Base-by-base conservation (phyloP, 495 filamentous ascomycete species). In the Aspergillus avenaceus region DNA sequence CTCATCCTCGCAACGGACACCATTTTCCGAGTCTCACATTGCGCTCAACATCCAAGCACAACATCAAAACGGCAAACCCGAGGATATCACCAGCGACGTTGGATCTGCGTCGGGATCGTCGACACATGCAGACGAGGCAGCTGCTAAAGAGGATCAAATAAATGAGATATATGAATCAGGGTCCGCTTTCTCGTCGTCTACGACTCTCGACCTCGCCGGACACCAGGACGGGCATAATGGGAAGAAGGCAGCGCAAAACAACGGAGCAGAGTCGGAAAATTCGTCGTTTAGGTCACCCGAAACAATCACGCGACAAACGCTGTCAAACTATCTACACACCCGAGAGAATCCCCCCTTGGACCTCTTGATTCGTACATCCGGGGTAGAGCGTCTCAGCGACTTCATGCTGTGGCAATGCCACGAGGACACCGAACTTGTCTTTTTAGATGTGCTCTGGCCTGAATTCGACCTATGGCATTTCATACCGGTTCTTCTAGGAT, bases 351-450 rank as follows among this genome's bases (percentile, higher is more conserved):
- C 95, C 2, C 93, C 95, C 2, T 72, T 97, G 18, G 93, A 98
- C 55, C 74, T 98, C 0, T 80, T 97, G 22, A 76, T 98, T 16
- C 79, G 93, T 22, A 98, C 93, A 0, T 95, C 88, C 43, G 93
- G 90, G 23, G 93, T 98, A 9, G 86, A 91, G 60, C 78, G 93
- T 18, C 69, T 98, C 49, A 95, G 89, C 58, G 93, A 98, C 61
- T 98, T 97, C 60, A 91, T 98, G 91, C 83, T 98, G 45, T 98
- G 93, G 93, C 93, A 98, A 67, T 91, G 87, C 58, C 91, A 97
- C 57, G 78, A 95, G 59, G 75, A 92, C 36, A 97, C 93, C 0
- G 85, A 96, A 46, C 85, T 97, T 47, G 88, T 89, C 31, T 98
- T 97, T 69, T 64, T 96, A 32, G 81, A 96, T 49, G 92, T 89